Evolutionary conservation across 139 green algal genomes (phyloP).

Genomic region (Ostreobium quekettii): DNA sequence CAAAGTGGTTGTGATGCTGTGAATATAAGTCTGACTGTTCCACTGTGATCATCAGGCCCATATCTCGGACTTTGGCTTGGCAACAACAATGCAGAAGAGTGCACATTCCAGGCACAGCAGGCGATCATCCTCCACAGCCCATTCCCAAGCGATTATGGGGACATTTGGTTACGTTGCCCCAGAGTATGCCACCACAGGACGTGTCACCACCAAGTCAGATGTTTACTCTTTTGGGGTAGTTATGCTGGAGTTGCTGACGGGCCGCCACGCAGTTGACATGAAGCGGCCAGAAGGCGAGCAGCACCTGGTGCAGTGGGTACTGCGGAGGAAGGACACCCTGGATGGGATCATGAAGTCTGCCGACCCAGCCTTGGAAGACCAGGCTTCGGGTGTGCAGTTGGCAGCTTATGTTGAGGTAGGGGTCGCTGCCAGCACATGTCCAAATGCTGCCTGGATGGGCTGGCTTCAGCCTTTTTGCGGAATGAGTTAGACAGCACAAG

Average conservation of each 20-base stretch:
- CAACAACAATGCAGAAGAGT: too few relatives aligned
- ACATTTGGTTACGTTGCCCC: conserved; percentile 51
- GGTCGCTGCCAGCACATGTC: too few relatives aligned
- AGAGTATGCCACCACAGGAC: conserved; percentile 38
- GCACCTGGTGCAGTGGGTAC: conserved; percentile 37
- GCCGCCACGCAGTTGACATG: conserved; percentile 34
- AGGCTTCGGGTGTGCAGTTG: too few relatives aligned
- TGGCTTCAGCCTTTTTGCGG: too few relatives aligned
- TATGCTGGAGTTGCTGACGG: conserved; percentile 50
- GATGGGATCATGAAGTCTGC: conserved; percentile 1
- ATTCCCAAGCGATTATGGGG: conserved; percentile 32
- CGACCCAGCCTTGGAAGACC: not conserved
- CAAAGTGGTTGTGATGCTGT: too few relatives aligned
- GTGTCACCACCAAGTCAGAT: conserved; percentile 41
- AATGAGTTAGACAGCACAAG: too few relatives aligned
- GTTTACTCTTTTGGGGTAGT: conserved; percentile 49
- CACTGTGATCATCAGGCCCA: too few relatives aligned
- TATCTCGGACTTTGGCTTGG: conserved; percentile 50
- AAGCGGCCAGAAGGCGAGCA: conserved; percentile 24
- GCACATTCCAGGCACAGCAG: too few relatives aligned
- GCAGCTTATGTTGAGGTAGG: too few relatives aligned
- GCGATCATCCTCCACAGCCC: too few relatives aligned
- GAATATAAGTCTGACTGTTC: too few relatives aligned
- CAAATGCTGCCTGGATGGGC: too few relatives aligned
- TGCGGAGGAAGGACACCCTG: conserved; percentile 11